A percentile compares a stretch with the other conserved stretches of the same genome.
phyloP scores from a whole-genome alignment of 2,329 filamentous ascomycete species.

The Elsinoe australis region DNA sequence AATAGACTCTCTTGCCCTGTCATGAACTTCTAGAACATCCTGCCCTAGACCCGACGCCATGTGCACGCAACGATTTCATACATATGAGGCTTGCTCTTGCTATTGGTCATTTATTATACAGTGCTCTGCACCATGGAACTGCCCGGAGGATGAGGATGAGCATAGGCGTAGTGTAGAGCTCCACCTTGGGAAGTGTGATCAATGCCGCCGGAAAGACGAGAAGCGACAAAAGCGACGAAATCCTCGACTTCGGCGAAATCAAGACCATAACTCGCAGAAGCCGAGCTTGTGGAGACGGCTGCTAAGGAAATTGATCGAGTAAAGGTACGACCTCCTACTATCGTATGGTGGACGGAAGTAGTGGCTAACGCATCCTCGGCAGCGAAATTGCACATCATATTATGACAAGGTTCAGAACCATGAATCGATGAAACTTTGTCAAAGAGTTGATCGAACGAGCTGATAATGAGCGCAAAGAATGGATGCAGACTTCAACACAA shows the following conservation, averaged over 20 bases:
- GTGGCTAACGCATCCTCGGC: too few relatives aligned
- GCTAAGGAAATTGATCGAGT: neutral
- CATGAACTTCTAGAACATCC: too few relatives aligned
- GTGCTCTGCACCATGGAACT: neutral
- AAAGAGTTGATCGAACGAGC: too few relatives aligned
- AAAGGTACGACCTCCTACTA: neutral
- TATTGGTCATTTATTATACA: conserved; percentile 3
- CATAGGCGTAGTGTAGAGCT: neutral
- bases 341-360: too few relatives aligned
- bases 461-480: too few relatives aligned
- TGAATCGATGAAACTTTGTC: too few relatives aligned
- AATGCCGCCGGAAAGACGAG: neutral
- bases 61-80: conserved; percentile 3
- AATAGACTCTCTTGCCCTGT: too few relatives aligned
- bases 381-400: too few relatives aligned
- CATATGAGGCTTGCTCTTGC: conserved; percentile 1
- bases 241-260: neutral
- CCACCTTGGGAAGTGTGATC: neutral
- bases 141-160: neutral
- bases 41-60: too few relatives aligned
- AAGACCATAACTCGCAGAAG: neutral
- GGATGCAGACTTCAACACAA: too few relatives aligned
- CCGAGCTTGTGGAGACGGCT: neutral
- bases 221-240: neutral
- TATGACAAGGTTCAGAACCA: too few relatives aligned